These are phyloP conservation scores for Chimonanthus salicifolius DNA, from an alignment of 164 flowering plant genomes.

Conservation along the genomic window DNA sequence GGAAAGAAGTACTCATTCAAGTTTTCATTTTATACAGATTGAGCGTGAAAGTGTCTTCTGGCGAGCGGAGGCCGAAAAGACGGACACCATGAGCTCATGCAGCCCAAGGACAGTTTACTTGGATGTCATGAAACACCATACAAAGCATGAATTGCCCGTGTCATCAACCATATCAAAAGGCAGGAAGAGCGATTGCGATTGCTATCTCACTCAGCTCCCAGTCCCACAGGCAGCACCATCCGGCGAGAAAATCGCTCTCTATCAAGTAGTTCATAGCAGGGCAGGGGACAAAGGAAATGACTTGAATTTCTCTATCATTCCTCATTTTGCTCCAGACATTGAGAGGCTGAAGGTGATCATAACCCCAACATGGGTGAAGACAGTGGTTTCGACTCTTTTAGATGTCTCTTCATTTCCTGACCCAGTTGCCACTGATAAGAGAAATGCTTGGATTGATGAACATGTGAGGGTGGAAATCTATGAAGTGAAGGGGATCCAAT, in stretches of 20 bases:
- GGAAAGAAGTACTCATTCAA: neutral
- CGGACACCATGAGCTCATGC: slow-evolving; percentile 8
- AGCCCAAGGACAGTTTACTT: slow-evolving; percentile 3
- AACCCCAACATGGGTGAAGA: slow-evolving; percentile 73
- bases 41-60: slow-evolving; percentile 55
- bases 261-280: slow-evolving; percentile 75
- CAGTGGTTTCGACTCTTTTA: slow-evolving; percentile 46
- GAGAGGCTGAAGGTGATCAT: slow-evolving; percentile 65
- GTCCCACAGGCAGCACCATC: slow-evolving; percentile 50
- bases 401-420: slow-evolving; percentile 44
- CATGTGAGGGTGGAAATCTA: slow-evolving; percentile 71
- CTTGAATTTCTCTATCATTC: slow-evolving; percentile 84
- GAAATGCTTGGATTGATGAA: slow-evolving; percentile 45
- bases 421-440: slow-evolving; percentile 29
- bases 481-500: slow-evolving; percentile 65
- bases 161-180: slow-evolving; percentile 9
- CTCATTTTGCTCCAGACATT: slow-evolving; percentile 67
- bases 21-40: slow-evolving; percentile 37
- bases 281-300: slow-evolving; percentile 96
- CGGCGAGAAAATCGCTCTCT: slow-evolving; percentile 58
- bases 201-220: neutral
- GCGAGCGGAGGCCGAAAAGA: slow-evolving; percentile 36
- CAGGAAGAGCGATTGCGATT: neutral
- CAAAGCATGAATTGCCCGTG: slow-evolving; percentile 4
- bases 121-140: slow-evolving; percentile 3